Evolutionary conservation across 192 early-diverging fungal genomes (phyloP).

Genomic region (Coemansia sp.): DNA sequence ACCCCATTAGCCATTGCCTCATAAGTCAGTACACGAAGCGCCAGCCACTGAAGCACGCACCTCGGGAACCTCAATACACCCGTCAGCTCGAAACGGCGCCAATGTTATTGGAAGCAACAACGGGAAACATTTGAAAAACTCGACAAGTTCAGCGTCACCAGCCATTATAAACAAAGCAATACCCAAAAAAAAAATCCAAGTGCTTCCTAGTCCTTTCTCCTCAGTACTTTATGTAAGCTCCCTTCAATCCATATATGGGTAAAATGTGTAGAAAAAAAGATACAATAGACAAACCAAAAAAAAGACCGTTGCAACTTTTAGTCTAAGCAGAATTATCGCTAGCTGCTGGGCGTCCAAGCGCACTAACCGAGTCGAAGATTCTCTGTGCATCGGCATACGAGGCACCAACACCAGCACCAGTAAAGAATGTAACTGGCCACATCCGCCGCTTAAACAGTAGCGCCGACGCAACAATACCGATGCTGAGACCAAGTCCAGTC

Average conservation of each 20-base stretch:
- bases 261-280: background rate
- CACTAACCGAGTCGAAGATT: slow-evolving; percentile 48
- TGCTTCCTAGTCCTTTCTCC: too few relatives aligned
- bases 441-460: slow-evolving; percentile 80
- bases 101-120: slow-evolving; percentile 32
- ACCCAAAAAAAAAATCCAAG: too few relatives aligned
- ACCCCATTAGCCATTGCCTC: background rate
- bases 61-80: slow-evolving; percentile 29
- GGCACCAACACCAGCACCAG: slow-evolving; percentile 78
- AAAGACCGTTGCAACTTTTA: background rate
- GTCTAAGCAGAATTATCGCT: background rate
- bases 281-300: background rate
- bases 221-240: background rate
- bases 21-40: background rate
- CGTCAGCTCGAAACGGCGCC: slow-evolving; percentile 32
- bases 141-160: slow-evolving; percentile 32
- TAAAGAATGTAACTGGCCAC: slow-evolving; percentile 83
- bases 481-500: slow-evolving; percentile 75
- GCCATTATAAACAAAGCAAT: background rate
- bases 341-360: slow-evolving; percentile 30
- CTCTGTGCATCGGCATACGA: slow-evolving; percentile 78
- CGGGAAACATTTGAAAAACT: slow-evolving; percentile 43
- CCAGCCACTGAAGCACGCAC: background rate
- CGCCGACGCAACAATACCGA: slow-evolving; percentile 84
- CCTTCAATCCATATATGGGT: background rate